Evolutionary conservation across 2,329 filamentous ascomycete genomes (phyloP).

Genomic region (Septoria petroselini): DNA sequence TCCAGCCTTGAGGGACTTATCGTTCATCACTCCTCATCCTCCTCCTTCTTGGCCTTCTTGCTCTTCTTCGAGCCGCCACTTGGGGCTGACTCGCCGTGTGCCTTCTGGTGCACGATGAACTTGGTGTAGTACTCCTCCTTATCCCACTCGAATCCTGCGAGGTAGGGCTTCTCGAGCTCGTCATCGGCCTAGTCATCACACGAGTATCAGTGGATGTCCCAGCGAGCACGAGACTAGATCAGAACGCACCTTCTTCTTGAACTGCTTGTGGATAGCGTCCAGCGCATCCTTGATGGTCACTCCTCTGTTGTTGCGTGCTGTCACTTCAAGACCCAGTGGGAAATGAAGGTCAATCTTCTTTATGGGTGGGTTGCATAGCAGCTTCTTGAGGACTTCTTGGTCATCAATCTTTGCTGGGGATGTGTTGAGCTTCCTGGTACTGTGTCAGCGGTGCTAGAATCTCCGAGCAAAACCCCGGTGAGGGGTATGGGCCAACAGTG

Average conservation of each 20-base stretch:
- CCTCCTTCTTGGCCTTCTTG: constrained; percentile 39
- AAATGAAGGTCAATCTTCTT: constrained; percentile 95
- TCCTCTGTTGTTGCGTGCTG: constrained; percentile 85
- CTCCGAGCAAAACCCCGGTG: background rate
- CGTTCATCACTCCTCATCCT: constrained; percentile 27
- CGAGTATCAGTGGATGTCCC: background rate
- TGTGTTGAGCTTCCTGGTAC: constrained; percentile 84
- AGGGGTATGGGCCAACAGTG: background rate
- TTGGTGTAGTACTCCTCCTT: constrained; percentile 86
- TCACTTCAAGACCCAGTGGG: constrained; percentile 81
- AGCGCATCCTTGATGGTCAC: constrained; percentile 96
- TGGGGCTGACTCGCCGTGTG: constrained; percentile 57
- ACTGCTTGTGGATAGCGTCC: constrained; percentile 92
- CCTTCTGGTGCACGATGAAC: constrained; percentile 81
- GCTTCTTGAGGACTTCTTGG: constrained; percentile 75
- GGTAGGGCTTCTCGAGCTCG: constrained; percentile 80
- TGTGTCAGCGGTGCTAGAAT: constrained; percentile 1
- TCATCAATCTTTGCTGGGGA: constrained; percentile 77
- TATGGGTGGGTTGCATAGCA: constrained; percentile 74
- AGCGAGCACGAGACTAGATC: background rate
- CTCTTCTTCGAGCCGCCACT: constrained; percentile 63
- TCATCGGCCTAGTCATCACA: constrained; percentile 68
- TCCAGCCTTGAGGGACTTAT: background rate
- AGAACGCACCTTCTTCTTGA: constrained; percentile 82
- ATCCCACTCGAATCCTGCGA: constrained; percentile 95